phyloP scores from a whole-genome alignment of 108 stramenopile species.

The Bacterosira constricta region DNA sequence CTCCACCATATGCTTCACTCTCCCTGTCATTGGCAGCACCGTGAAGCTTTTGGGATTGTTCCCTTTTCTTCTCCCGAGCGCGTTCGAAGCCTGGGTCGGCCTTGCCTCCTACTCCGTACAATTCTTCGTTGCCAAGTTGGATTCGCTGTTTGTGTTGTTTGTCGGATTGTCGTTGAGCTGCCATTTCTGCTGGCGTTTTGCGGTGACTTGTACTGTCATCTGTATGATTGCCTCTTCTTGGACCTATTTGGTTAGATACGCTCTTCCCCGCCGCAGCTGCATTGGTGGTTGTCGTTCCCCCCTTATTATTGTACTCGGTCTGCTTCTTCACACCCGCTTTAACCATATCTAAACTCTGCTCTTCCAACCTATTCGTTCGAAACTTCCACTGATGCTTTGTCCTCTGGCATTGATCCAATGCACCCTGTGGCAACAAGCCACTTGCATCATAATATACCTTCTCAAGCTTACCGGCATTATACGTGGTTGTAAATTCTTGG shows the following conservation, averaged over 20 bases:
- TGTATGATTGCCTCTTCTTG: neutral
- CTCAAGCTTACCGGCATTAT: conserved; percentile 76
- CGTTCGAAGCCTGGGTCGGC: conserved; percentile 58
- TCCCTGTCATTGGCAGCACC: conserved; percentile 60
- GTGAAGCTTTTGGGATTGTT: conserved; percentile 55
- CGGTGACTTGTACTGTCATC: neutral
- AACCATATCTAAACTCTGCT: conserved; percentile 59
- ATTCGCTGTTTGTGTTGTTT: conserved; percentile 49
- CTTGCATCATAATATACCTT: conserved; percentile 56
- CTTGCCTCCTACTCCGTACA: conserved; percentile 42
- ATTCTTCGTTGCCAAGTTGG: conserved; percentile 57
- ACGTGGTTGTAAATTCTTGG: conserved; percentile 56
- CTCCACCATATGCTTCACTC: conserved; percentile 37
- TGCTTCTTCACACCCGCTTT: conserved; percentile 71
- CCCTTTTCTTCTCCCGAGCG: conserved; percentile 59
- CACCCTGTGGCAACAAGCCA: conserved; percentile 54
- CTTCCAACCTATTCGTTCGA: conserved; percentile 58
- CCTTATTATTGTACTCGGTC: conserved; percentile 59
- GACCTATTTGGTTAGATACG: neutral
- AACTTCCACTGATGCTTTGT: conserved; percentile 82
- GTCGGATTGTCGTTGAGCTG: conserved; percentile 48
- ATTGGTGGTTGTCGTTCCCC: neutral
- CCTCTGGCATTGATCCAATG: conserved; percentile 70
- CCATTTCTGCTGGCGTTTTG: conserved; percentile 28
- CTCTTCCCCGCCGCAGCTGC: neutral